Percentiles rank a stretch among this genome's conserved stretches.
phyloP scores from a whole-genome alignment of 2,329 filamentous ascomycete species.

The Colletotrichum sp. region DNA sequence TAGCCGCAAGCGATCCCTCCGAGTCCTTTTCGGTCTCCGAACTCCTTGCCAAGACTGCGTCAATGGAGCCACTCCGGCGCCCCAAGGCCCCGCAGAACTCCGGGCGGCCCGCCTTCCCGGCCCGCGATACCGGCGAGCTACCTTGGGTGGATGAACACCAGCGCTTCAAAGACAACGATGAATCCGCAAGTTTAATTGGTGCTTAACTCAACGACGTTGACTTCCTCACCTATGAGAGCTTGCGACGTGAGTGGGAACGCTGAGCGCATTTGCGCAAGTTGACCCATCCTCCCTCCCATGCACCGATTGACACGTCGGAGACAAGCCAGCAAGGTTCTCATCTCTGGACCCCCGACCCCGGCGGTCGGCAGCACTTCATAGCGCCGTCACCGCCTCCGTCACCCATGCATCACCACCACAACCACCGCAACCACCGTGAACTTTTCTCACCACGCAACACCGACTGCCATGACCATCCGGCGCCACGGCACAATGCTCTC shows the following conservation, averaged over 20 bases:
- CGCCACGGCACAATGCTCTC: neutral
- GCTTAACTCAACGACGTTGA: neutral
- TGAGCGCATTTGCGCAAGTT: slow-evolving; percentile 2
- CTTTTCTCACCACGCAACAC: neutral
- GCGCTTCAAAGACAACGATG: neutral
- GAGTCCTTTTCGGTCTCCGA: neutral
- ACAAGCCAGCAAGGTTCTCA: neutral
- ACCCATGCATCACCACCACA: neutral
- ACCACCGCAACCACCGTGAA: neutral
- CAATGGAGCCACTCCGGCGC: neutral
- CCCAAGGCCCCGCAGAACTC: neutral
- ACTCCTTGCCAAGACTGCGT: neutral
- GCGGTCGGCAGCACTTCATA: neutral
- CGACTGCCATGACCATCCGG: neutral
- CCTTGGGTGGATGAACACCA: neutral
- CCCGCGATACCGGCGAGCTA: neutral
- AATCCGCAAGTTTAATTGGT: neutral
- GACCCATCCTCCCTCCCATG: neutral
- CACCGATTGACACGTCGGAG: neutral
- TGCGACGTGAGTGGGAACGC: neutral
- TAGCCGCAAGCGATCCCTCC: neutral
- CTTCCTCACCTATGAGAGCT: neutral
- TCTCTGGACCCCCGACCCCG: neutral
- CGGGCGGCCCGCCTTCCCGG: neutral
- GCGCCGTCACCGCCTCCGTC: neutral